phyloP scores from a whole-genome alignment of 2,329 filamentous ascomycete species.

The Talaromyces verruculosus region DNA sequence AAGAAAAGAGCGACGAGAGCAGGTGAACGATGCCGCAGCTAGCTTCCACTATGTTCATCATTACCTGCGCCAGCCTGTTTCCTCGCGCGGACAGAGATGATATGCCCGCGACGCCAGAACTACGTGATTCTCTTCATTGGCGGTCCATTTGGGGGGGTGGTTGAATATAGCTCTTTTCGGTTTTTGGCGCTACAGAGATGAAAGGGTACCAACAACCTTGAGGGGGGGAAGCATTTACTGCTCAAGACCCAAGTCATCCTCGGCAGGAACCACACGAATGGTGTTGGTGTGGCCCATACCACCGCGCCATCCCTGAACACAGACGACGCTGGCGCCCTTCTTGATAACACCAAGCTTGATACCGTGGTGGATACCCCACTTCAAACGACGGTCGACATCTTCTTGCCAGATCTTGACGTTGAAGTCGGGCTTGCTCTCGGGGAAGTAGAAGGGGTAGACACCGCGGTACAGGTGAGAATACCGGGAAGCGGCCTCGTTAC shows the following conservation, averaged over 20 bases:
- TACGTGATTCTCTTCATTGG: conserved; percentile 1
- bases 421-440: conserved; percentile 93
- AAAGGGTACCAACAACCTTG: background rate
- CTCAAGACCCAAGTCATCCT: conserved; percentile 45
- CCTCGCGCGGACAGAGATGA: background rate
- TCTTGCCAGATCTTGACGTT: conserved; percentile 93
- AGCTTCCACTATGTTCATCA: conserved; percentile 1
- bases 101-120: background rate
- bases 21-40: conserved; percentile 6
- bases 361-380: conserved; percentile 90
- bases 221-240: conserved; percentile 11
- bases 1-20: background rate
- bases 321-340: conserved; percentile 70
- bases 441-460: conserved; percentile 96
- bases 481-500: conserved; percentile 77
- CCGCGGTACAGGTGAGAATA: conserved; percentile 96
- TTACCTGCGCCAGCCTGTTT: background rate
- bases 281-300: conserved; percentile 70
- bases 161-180: conserved; percentile 6
- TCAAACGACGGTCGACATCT: conserved; percentile 95
- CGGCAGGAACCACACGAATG: conserved; percentile 52
- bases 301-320: conserved; percentile 67
- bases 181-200: background rate
- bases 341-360: conserved; percentile 78
- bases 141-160: background rate